Evolutionary conservation across 108 stramenopile genomes (phyloP), one percentile per base, ranked within the genome.

Genomic region (Aurantiochytrium sp.): DNA sequence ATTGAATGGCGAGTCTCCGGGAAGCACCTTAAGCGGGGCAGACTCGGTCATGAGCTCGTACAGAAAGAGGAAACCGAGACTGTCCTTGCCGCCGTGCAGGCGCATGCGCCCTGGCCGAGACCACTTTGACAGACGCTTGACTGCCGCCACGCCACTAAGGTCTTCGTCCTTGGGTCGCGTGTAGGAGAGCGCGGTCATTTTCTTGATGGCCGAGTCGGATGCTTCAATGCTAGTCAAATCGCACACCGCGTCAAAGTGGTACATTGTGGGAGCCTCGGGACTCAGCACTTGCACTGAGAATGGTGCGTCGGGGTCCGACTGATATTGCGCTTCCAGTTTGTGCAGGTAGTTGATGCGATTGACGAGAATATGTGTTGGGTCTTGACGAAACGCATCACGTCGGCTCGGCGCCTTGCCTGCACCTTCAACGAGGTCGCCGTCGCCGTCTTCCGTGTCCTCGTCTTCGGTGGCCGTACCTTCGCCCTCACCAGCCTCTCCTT

Each of bases 21-120:
- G 96, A 60, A 97, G 96, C 12, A 99, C 92, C 89, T 97, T 97
- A 91, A 98, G 95, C 21, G 90, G 93, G 44, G 98, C 96, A 12
- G 96, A 96, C 49, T 96, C 96, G 5, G 96, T 97, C 87, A 98
- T 91, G 76, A 98, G 88, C 88, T 98, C 97, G 91, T 98, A 99
- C 92, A 98, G 91, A 60, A 99, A 94, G 6, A 97, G 97, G 87
- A 99, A 99, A 25, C 99, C 99, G 57, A 97, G 76, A 23, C 76
- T 83, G 51, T 83, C 76, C 8, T 28, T 83, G 51, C 76, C 76
- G 25, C 76, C 76, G 51, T 83, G 76, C 10, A 83, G 76, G 10
- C 76, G 45, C 76, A 83, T 53, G 45, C 76, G 76, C 6, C 76
- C 76, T 12, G 76, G 76, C 16, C 76, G 76, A 6, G 76, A 25